Percentiles rank a stretch among this genome's conserved stretches.
phyloP scores from a whole-genome alignment of 73 alveolate genomes.

The Blepharisma japonicum region DNA sequence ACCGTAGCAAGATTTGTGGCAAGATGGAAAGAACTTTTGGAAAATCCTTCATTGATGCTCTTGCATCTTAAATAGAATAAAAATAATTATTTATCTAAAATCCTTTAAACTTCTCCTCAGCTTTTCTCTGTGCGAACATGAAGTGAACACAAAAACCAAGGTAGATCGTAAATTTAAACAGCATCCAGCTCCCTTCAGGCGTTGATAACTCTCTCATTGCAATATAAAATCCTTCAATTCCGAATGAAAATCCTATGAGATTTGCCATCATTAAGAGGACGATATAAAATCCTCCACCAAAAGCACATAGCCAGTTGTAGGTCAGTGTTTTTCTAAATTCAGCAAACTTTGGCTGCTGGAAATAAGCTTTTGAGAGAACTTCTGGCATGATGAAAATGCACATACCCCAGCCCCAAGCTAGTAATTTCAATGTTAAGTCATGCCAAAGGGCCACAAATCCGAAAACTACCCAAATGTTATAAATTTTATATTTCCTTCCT shows the following conservation, averaged over 20 bases:
- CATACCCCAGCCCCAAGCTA: conserved; percentile 89
- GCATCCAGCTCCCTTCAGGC: conserved; percentile 20
- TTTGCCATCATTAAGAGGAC: conserved; percentile 69
- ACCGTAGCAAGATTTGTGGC: conserved; percentile 74
- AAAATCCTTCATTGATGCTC: conserved; percentile 79
- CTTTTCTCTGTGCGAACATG: background rate
- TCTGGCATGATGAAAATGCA: conserved; percentile 79
- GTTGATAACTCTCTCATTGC: conserved; percentile 31
- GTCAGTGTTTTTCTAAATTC: conserved; percentile 45
- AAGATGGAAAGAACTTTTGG: conserved; percentile 56
- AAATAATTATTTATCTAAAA: too few relatives aligned
- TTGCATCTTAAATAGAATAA: conserved; percentile 35
- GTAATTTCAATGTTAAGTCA: conserved; percentile 68
- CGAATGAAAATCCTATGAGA: conserved; percentile 80
- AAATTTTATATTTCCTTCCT: conserved; percentile 68
- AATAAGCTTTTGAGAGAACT: conserved; percentile 58
- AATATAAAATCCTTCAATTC: conserved; percentile 50
- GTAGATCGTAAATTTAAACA: background rate
- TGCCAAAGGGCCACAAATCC: conserved; percentile 92
- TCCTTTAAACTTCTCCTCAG: background rate
- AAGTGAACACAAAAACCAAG: background rate
- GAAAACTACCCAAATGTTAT: conserved; percentile 72
- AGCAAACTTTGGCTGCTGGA: conserved; percentile 43
- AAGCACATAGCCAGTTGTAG: conserved; percentile 59
- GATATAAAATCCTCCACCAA: conserved; percentile 60